Base-by-base conservation (phyloP, 2,329 filamentous ascomycete genomes). In the Talaromyces sp. region DNA sequence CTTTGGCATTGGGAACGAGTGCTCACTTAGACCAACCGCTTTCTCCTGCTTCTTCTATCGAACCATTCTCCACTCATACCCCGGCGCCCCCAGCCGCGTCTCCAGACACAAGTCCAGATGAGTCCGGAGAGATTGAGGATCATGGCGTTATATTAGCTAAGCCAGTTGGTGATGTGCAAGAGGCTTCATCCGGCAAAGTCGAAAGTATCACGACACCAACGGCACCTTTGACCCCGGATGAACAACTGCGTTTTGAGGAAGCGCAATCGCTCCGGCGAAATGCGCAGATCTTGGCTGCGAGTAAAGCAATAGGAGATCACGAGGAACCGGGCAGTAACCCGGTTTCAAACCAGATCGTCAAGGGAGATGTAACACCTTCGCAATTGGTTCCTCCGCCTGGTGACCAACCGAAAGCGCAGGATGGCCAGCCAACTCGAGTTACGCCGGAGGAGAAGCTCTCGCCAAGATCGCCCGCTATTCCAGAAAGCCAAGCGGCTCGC, bases 31-130 rank as follows among this genome's bases (percentile, higher is more conserved):
- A 80, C 61, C 77, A 79, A 56, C 78, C 78, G 22, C 75, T 79
- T 40, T 81, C 79, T 10, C 85, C 86, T 27, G 85, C 82, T 8
- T 94, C 91, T 5, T 93, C 90, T 0, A 80, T 86, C 63, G 87
- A 83, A 36, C 85, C 88, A 1, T 88, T 89, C 70, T 93, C 90
- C 51, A 88, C 88, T 63, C 87, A 89, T 25, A 95, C 91, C 0
- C 90, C 91, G 1, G 85, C 84, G 40, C 83, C 88, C 45, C 85
- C 88, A 67, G 86, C 89, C 68, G 85, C 83, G 6, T 93, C 91
- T 1, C 87, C 90, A 0, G 88, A 90, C 69, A 93, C 91, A 1
- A 93, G 90, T 70, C 88, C 90, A 1, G 90, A 90, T 63, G 86
- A 89, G 63, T 89, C 92, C 61, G 68, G 68, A 29, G 67, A 66